Evolutionary conservation across 257 asterid species (phyloP).

Genomic region (Nicotiana noctiflora): DNA sequence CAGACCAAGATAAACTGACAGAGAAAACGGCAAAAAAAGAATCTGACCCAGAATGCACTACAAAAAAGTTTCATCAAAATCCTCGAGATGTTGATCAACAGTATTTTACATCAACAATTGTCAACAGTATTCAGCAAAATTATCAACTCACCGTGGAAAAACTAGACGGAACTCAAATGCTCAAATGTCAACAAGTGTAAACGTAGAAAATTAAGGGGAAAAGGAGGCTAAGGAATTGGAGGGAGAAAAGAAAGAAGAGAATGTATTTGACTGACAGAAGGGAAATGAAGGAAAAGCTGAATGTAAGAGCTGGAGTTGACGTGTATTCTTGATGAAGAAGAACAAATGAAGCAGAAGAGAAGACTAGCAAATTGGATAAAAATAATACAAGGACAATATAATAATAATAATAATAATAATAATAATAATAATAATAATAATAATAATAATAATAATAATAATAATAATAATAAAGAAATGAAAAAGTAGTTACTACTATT

Average conservation of each 20-base stretch:
- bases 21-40: not conserved
- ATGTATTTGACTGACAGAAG: not conserved
- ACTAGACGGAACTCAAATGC: not conserved
- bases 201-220: not conserved
- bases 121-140: not conserved
- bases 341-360: slow-evolving; percentile 5
- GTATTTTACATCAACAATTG: no score
- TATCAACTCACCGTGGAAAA: not conserved
- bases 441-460: no score
- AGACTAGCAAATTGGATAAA: not conserved
- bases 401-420: not conserved
- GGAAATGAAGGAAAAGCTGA: not conserved
- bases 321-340: not conserved
- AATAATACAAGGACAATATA: not conserved
- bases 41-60: not conserved
- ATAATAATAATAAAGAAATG: not conserved
- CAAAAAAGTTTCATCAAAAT: not conserved
- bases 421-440: no score
- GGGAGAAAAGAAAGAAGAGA: not conserved
- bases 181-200: not conserved
- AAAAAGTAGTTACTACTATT: slow-evolving; percentile 27
- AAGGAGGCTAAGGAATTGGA: not conserved
- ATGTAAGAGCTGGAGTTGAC: slow-evolving; percentile 9
- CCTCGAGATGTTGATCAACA: not conserved
- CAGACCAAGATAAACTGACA: not conserved